Evolutionary conservation across 768 basidiomycete species (phyloP).

Genomic region (Mycena crocata): DNA sequence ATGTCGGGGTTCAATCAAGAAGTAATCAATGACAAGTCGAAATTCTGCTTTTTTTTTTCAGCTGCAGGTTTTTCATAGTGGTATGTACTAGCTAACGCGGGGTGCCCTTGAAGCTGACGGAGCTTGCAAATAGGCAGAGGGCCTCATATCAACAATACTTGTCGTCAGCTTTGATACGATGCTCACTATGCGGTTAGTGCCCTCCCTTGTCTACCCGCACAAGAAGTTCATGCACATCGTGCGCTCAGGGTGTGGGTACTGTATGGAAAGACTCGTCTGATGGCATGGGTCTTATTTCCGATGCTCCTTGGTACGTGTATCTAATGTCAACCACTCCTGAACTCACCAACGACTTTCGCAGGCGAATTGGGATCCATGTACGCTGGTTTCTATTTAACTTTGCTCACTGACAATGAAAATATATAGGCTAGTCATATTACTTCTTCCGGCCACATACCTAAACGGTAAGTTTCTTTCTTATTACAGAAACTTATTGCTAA

Average conservation of each 20-base stretch:
- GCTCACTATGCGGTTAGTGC: constrained; percentile 1
- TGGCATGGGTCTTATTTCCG: constrained; percentile 2
- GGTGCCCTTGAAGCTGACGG: too few relatives aligned
- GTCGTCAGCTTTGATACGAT: neutral
- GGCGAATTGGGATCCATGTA: constrained; percentile 7
- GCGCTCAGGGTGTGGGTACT: constrained; percentile 18
- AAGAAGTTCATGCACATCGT: neutral
- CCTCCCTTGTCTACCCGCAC: too few relatives aligned
- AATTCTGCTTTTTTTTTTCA: neutral
- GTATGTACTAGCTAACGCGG: neutral
- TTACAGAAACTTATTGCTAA: neutral
- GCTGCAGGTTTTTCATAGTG: neutral
- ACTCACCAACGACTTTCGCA: neutral
- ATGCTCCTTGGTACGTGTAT: constrained; percentile 11
- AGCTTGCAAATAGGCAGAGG: neutral
- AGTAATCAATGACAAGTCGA: neutral
- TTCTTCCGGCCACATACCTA: constrained; percentile 4
- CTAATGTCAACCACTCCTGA: too few relatives aligned
- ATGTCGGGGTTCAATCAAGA: neutral
- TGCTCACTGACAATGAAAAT: neutral
- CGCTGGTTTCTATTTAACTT: neutral
- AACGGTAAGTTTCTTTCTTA: neutral
- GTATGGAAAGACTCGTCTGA: constrained; percentile 12
- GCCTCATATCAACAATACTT: neutral
- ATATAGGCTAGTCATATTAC: constrained; percentile 7